Conservation (phyloP, 164 flowering plant genomes). For the Aristolochia californica region DNA sequence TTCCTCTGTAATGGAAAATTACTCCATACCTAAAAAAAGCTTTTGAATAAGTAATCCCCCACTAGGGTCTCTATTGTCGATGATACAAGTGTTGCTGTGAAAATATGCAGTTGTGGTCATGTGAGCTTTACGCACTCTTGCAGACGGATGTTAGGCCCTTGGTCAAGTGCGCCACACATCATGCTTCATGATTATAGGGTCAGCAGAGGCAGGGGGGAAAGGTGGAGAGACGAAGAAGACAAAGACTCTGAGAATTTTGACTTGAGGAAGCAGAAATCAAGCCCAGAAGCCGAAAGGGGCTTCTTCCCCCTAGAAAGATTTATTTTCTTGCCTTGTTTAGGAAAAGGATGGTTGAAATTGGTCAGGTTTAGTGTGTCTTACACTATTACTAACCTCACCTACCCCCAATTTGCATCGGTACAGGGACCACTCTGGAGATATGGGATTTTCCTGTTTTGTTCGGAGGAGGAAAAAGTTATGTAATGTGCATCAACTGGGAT, state of each 20-base stretch:
- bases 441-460: too few species aligned
- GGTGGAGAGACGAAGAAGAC: neutral
- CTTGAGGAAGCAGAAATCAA: neutral
- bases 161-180: neutral
- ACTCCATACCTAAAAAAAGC: too few species aligned
- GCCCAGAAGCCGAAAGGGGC: neutral
- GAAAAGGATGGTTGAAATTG: neutral
- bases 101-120: too few species aligned
- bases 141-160: neutral
- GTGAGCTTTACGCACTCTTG: neutral
- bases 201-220: neutral
- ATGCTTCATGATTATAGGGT: neutral
- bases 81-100: too few species aligned
- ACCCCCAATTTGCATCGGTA: neutral
- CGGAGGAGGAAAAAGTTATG: too few species aligned
- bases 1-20: too few species aligned
- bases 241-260: neutral
- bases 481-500: too few species aligned
- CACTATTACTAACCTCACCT: neutral
- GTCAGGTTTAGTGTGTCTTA: neutral
- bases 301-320: conserved; percentile 1
- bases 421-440: neutral
- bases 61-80: too few species aligned
- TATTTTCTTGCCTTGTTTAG: neutral
- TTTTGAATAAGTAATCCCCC: too few species aligned